Base-by-base conservation (phyloP, 192 early-diverging fungal species). In the Chytriomyces sp. region DNA sequence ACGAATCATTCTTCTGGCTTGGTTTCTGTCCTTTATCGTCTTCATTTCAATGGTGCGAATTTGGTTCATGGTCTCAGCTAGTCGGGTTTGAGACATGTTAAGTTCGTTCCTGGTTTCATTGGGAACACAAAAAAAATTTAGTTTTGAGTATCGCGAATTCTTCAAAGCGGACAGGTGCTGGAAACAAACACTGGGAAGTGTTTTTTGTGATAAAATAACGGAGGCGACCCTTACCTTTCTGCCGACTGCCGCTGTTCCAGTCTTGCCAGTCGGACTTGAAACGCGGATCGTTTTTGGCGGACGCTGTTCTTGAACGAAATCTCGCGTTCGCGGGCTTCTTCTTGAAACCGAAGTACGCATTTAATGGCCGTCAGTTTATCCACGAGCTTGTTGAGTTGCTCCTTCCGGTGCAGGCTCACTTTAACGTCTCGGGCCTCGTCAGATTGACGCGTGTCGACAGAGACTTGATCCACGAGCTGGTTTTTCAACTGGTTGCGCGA, bases 251-350 rank as follows among this genome's bases (percentile, higher is more conserved):
- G 3, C 45, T 78, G 60, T 24, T 78, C 77, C 2, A 78, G 61
- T 53, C 77, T 13, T 35, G 48, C 66, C 53, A 78, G 45, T 2
- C 77, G 53, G 48, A 50, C 57, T 46, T 63, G 62, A 70, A 78
- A 78, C 7, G 77, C 77, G 35, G 67, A 61, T 13, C 77, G 46
- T 69, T 78, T 78, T 53, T 78, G 77, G 7, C 77, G n/a, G 60
- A 72, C 72, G 44, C 45, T 49, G n/a, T 35, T 16, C 65, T 78
- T 78, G 63, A 78, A 72, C 6, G 44, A 53, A 18, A 66, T 35
- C 57, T 78, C 77, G 61, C 64, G 57, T 53, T 78, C 77, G 16
- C 53, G 20, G 20, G 69, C 77, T 62, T 78, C 77, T 48, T 78
- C 77, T 28, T 76, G 74, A 61, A 78, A 78, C 44, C 77, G n/a